Percentiles rank a stretch among this genome's conserved stretches.
Evolutionary conservation across 2,329 filamentous ascomycete species (phyloP).

Genomic region (Aspergillus sp.): DNA sequence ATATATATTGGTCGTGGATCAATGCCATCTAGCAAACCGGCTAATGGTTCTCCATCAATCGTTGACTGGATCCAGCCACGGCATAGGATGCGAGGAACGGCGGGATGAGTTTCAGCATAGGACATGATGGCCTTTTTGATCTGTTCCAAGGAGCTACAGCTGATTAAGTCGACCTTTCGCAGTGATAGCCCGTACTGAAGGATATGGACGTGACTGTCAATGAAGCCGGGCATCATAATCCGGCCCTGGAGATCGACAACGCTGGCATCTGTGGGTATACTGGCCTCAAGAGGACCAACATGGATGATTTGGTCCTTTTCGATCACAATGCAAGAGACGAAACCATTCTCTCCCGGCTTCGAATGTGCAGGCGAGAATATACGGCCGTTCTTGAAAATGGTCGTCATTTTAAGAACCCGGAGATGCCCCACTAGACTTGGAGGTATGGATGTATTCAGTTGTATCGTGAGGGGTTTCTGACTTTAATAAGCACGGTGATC

Average conservation of each 20-base stretch:
- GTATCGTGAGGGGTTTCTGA: neutral
- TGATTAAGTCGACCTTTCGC: slow-evolving; percentile 44
- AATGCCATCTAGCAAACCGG: slow-evolving; percentile 47
- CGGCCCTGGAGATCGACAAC: slow-evolving; percentile 35
- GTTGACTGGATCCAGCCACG: slow-evolving; percentile 51
- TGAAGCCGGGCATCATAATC: slow-evolving; percentile 47
- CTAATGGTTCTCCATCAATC: slow-evolving; percentile 44
- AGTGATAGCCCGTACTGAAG: slow-evolving; percentile 48
- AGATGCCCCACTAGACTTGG: neutral
- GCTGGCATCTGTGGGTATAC: slow-evolving; percentile 19
- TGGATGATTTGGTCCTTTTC: slow-evolving; percentile 41
- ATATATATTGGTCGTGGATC: slow-evolving; percentile 51
- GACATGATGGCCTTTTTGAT: slow-evolving; percentile 42
- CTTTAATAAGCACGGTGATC: neutral
- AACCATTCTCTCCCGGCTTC: neutral
- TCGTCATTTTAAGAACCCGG: neutral
- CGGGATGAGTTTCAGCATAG: slow-evolving; percentile 39
- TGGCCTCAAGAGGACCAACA: slow-evolving; percentile 34
- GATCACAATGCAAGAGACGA: slow-evolving; percentile 33
- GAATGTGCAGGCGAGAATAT: neutral
- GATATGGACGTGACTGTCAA: slow-evolving; percentile 46
- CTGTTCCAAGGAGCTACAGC: slow-evolving; percentile 41
- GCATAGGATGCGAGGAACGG: slow-evolving; percentile 45
- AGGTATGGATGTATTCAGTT: neutral
- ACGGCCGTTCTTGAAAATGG: slow-evolving; percentile 1